Percentiles rank a stretch among this genome's conserved stretches.
Evolutionary conservation across 208 protist genomes (phyloP).

Genomic region (Trichomonas tenax): DNA sequence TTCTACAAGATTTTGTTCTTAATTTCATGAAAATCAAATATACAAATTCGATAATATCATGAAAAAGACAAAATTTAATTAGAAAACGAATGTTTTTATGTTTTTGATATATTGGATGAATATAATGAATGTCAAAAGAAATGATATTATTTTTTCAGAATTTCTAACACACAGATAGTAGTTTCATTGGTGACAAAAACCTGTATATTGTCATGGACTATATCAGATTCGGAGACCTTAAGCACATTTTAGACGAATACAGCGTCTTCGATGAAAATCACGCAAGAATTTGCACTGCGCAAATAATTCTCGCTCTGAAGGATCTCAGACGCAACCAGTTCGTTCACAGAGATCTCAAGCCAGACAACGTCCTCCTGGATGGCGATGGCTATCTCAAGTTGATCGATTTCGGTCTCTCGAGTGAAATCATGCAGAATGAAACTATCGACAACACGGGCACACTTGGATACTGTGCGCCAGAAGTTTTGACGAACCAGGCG

Average conservation of each 20-base stretch:
- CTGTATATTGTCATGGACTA: slow-evolving; percentile 27
- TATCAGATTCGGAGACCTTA: not conserved
- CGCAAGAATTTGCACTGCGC: not conserved
- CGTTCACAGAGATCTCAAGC: not conserved
- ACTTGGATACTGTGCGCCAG: not conserved
- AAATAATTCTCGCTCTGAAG: not conserved
- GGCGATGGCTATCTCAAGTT: not conserved
- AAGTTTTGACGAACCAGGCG: not conserved
- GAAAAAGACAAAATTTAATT: no score
- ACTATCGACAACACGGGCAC: not conserved
- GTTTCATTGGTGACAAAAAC: slow-evolving; percentile 31
- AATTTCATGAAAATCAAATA: not conserved
- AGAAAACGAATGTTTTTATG: no score
- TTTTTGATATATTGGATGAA: not conserved
- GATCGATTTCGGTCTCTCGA: not conserved
- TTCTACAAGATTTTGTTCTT: not conserved
- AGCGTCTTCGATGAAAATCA: not conserved
- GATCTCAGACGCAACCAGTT: not conserved
- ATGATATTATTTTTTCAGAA: not conserved
- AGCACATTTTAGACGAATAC: not conserved
- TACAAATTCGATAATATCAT: no score
- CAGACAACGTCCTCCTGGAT: not conserved
- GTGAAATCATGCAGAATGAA: not conserved
- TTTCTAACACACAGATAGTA: not conserved
- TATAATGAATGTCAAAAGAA: not conserved